Percentiles rank a stretch among this genome's conserved stretches.
phyloP scores from a whole-genome alignment of 2,329 filamentous ascomycete genomes.

The Fusarium sambucinum region DNA sequence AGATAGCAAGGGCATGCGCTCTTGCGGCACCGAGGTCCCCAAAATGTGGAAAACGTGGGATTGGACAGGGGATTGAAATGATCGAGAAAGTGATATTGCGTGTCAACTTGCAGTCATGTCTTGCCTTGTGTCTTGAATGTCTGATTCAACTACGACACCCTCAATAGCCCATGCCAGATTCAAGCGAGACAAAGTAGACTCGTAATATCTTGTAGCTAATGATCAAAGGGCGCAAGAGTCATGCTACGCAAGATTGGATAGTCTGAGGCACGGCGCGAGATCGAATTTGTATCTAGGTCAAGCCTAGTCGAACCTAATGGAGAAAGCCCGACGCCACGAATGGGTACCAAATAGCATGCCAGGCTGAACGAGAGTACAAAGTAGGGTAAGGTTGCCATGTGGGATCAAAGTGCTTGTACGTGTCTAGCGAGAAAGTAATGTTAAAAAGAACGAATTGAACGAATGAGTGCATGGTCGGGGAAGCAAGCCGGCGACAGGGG shows the following conservation, averaged over 20 bases:
- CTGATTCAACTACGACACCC: neutral
- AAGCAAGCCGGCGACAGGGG: conserved; percentile 39
- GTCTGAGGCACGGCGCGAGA: conserved; percentile 34
- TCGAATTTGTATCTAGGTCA: conserved; percentile 39
- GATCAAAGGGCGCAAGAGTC: conserved; percentile 33
- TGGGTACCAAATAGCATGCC: conserved; percentile 5
- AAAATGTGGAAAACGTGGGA: conserved; percentile 34
- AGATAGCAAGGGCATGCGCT: conserved; percentile 8
- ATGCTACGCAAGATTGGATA: conserved; percentile 28
- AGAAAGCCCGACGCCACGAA: conserved; percentile 41
- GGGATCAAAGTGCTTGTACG: conserved; percentile 22
- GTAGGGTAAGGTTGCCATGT: conserved; percentile 33
- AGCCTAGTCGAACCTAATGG: conserved; percentile 42
- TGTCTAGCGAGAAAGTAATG: conserved; percentile 18
- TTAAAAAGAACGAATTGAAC: conserved; percentile 15
- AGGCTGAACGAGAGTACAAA: conserved; percentile 10
- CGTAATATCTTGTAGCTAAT: conserved; percentile 1
- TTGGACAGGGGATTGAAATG: conserved; percentile 19
- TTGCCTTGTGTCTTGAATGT: neutral
- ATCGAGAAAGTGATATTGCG: conserved; percentile 10
- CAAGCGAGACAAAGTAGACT: neutral
- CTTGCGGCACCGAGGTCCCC: conserved; percentile 31
- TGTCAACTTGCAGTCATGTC: neutral
- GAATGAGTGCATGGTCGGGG: conserved; percentile 31
- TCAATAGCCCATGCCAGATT: neutral